Evolutionary conservation across 2,329 filamentous ascomycete species (phyloP).

Genomic region (Acrocalymma vagum): DNA sequence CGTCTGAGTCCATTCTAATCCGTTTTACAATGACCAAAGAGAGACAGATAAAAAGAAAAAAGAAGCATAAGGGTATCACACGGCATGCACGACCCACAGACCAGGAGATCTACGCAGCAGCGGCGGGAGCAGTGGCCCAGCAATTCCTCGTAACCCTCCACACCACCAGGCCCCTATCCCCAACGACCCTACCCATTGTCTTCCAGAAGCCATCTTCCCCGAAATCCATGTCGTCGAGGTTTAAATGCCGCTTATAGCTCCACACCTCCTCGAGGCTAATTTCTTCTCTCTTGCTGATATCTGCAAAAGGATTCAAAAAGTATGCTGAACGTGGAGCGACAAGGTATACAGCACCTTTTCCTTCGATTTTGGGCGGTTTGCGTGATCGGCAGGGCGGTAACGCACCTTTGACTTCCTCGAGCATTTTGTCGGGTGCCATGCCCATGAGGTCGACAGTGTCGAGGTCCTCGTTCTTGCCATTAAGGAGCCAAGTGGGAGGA

Average conservation of each 20-base stretch:
- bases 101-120: too few species aligned
- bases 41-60: too few species aligned
- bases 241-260: slow-evolving; percentile 73
- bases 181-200: slow-evolving; percentile 72
- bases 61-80: too few species aligned
- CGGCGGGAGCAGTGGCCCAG: slow-evolving; percentile 28
- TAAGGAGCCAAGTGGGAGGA: slow-evolving; percentile 81
- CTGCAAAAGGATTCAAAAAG: slow-evolving; percentile 68
- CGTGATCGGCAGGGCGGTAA: slow-evolving; percentile 57
- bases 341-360: slow-evolving; percentile 65
- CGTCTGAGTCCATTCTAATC: too few species aligned
- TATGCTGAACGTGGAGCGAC: slow-evolving; percentile 76
- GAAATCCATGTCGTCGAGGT: slow-evolving; percentile 83
- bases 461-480: slow-evolving; percentile 77
- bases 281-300: slow-evolving; percentile 41
- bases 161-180: slow-evolving; percentile 55
- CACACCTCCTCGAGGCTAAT: slow-evolving; percentile 75
- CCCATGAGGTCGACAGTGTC: slow-evolving; percentile 78
- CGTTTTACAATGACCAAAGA: too few species aligned
- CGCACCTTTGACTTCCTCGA: slow-evolving; percentile 65
- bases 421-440: slow-evolving; percentile 67
- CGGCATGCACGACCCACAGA: too few species aligned
- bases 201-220: slow-evolving; percentile 77
- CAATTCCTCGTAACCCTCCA: slow-evolving; percentile 54
- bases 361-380: slow-evolving; percentile 50